phyloP scores from a whole-genome alignment of 2,329 filamentous ascomycete species.

The Aspergillus quadrilineatus region DNA sequence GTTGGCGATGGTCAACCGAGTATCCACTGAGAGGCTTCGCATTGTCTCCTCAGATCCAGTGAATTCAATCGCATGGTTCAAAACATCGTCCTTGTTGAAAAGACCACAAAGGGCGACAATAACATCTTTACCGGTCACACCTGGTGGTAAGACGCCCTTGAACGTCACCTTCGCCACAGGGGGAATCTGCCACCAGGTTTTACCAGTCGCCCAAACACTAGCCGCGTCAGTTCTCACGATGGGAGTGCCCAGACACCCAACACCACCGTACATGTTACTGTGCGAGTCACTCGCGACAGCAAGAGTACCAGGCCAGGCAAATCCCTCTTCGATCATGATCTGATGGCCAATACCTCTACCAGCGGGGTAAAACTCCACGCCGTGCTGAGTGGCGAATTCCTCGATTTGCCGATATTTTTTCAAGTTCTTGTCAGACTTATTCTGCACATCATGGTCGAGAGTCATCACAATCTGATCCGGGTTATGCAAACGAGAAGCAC shows the following conservation, averaged over 20 bases:
- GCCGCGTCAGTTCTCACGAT: conserved; percentile 87
- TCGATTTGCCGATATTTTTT: conserved; percentile 82
- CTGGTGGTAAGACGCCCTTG: conserved; percentile 69
- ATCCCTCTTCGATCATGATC: conserved; percentile 71
- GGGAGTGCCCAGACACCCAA: conserved; percentile 74
- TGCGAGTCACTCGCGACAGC: conserved; percentile 72
- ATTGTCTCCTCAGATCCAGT: conserved; percentile 76
- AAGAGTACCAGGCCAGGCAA: conserved; percentile 80
- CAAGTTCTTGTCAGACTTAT: conserved; percentile 73
- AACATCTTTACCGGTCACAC: conserved; percentile 90
- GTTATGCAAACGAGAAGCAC: conserved; percentile 71
- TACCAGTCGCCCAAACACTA: conserved; percentile 76
- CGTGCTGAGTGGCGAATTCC: conserved; percentile 75
- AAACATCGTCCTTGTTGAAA: conserved; percentile 81
- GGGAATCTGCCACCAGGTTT: conserved; percentile 87
- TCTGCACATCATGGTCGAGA: conserved; percentile 86
- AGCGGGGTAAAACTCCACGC: conserved; percentile 73
- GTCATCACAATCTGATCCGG: conserved; percentile 76
- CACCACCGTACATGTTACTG: conserved; percentile 78
- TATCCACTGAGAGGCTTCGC: conserved; percentile 68
- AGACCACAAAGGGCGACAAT: conserved; percentile 85
- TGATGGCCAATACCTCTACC: conserved; percentile 86
- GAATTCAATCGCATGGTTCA: conserved; percentile 91
- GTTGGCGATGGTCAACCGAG: conserved; percentile 67
- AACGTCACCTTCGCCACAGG: conserved; percentile 79